phyloP scores from a whole-genome alignment of 163 green algal species.

The Smithsoniella earleae region DNA sequence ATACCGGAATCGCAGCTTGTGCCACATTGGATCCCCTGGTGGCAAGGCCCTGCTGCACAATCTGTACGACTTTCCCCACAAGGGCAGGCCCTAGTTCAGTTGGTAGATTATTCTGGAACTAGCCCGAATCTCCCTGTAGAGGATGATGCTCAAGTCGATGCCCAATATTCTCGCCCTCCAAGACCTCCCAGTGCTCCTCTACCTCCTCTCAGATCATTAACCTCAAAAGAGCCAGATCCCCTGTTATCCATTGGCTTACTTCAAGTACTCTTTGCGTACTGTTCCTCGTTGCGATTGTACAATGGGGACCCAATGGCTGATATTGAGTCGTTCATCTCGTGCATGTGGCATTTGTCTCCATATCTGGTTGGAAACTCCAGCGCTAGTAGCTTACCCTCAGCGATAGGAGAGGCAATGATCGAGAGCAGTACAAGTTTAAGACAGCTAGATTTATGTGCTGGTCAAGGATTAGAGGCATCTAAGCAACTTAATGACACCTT shows the following conservation, averaged over 20 bases:
- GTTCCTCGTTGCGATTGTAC: neutral
- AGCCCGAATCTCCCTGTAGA: too few species aligned
- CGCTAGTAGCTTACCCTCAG: too few species aligned
- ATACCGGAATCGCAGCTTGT: neutral
- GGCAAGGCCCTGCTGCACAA: neutral
- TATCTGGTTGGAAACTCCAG: too few species aligned
- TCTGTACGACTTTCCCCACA: neutral
- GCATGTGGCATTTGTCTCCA: conserved; percentile 9
- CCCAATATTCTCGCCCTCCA: too few species aligned
- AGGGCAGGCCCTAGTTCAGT: neutral
- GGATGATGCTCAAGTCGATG: too few species aligned
- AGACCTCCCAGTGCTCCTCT: neutral
- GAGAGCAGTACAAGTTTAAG: neutral
- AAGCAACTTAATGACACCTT: too few species aligned
- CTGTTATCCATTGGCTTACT: neutral
- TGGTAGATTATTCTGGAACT: too few species aligned
- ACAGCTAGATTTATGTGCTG: neutral
- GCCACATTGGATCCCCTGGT: neutral
- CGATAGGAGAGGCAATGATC: neutral
- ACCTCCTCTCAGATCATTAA: neutral
- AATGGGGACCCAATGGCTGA: conserved; percentile 21
- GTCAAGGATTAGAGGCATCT: too few species aligned
- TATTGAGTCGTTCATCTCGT: neutral
- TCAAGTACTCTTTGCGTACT: conserved; percentile 11
- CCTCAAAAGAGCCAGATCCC: neutral